These are phyloP conservation scores for Scheffersomyces amazonensis DNA, from an alignment of 805 yeast species.

Conservation along the genomic window DNA sequence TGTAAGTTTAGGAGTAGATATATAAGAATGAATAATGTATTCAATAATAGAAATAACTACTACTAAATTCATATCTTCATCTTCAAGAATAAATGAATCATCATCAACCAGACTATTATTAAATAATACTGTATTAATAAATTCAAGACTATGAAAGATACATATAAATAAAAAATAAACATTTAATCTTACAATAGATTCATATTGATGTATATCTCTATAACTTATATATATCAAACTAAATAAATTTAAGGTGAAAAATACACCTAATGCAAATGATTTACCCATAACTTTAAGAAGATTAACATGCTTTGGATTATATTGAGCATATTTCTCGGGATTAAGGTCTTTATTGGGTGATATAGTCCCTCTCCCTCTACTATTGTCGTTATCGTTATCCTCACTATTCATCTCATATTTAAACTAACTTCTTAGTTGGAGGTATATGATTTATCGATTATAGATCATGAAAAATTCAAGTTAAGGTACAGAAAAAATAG, in stretches of 20 bases:
- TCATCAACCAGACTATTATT: conserved; percentile 64
- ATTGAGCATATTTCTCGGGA: conserved; percentile 5
- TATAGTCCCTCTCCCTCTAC: not conserved
- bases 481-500: too few relatives aligned
- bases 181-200: conserved; percentile 1
- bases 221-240: not conserved
- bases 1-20: not conserved
- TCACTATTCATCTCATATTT: too few relatives aligned
- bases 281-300: conserved; percentile 28
- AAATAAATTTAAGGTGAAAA: conserved; percentile 14
- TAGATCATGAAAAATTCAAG: too few relatives aligned
- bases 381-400: not conserved
- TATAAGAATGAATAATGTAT: not conserved
- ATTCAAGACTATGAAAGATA: conserved; percentile 80
- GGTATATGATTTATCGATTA: too few relatives aligned
- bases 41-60: conserved; percentile 18
- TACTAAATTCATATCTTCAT: conserved; percentile 25
- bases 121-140: conserved; percentile 70
- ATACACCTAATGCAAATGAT: conserved; percentile 29
- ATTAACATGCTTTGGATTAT: conserved; percentile 25
- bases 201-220: not conserved
- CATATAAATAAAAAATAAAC: conserved; percentile 53
- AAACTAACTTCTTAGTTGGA: too few relatives aligned
- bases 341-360: not conserved
- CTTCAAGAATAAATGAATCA: conserved; percentile 47